Conservation (phyloP, 2,329 filamentous ascomycete genomes). For the Sodiomyces alkalinus region DNA sequence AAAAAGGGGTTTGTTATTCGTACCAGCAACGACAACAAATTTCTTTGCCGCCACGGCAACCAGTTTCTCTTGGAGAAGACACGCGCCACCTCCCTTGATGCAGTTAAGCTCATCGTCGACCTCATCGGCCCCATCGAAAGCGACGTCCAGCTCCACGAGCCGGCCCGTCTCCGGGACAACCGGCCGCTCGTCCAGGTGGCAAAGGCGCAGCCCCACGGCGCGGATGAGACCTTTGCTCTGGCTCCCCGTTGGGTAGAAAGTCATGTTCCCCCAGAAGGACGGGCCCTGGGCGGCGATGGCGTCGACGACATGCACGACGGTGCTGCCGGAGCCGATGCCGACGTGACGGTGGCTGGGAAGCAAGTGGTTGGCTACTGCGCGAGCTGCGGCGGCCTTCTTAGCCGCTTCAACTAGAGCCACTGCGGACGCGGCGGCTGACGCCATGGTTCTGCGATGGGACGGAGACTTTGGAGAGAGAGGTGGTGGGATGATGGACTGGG, state of each 20-base stretch:
- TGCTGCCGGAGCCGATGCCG: conserved; percentile 70
- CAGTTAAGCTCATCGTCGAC: conserved; percentile 90
- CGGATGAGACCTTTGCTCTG: conserved; percentile 81
- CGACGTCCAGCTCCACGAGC: conserved; percentile 58
- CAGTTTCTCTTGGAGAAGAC: conserved; percentile 93
- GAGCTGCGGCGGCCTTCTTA: conserved; percentile 60
- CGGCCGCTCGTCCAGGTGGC: conserved; percentile 64
- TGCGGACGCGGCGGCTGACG: conserved; percentile 14
- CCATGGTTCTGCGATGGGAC: conserved; percentile 15
- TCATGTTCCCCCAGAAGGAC: conserved; percentile 45
- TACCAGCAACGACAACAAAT: conserved; percentile 78
- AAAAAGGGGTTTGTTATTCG: too few relatives aligned
- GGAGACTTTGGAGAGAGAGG: background rate
- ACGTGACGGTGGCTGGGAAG: conserved; percentile 45
- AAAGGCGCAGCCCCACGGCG: conserved; percentile 58
- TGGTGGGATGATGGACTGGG: background rate
- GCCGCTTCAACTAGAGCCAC: conserved; percentile 47
- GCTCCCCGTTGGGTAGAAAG: conserved; percentile 84
- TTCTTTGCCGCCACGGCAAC: conserved; percentile 73
- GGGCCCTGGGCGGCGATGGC: conserved; percentile 52
- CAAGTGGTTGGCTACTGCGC: conserved; percentile 61
- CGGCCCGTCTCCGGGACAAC: conserved; percentile 25
- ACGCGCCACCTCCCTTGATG: conserved; percentile 97
- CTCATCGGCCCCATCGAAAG: conserved; percentile 94
- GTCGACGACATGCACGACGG: conserved; percentile 73